Evolutionary conservation across 768 basidiomycete species (phyloP).

Genomic region (Pholiota conissans): DNA sequence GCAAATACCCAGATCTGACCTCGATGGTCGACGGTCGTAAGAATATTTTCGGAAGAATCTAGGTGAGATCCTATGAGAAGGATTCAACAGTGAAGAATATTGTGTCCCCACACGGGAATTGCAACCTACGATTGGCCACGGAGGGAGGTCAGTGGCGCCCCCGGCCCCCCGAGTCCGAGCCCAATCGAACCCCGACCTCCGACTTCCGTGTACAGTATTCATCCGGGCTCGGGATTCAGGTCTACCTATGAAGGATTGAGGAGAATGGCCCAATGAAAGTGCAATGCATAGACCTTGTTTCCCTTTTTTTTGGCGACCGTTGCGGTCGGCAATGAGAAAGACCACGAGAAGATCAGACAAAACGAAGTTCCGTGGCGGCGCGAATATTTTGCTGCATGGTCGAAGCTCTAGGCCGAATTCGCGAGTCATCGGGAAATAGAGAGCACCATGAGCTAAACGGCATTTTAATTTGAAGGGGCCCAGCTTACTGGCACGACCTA

Average conservation of each 20-base stretch:
- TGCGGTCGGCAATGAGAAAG: too few species aligned
- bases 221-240: not conserved
- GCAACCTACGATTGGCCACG: not conserved
- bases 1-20: not conserved
- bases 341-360: too few species aligned
- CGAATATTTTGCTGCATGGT: too few species aligned
- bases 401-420: not conserved
- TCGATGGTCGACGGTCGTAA: not conserved
- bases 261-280: not conserved
- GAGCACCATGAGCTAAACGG: not conserved
- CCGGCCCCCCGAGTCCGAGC: too few species aligned
- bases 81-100: not conserved
- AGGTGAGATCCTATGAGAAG: not conserved
- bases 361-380: not conserved
- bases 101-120: not conserved
- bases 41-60: not conserved
- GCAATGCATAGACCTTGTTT: not conserved
- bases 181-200: not conserved
- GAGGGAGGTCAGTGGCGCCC: not conserved
- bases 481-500: not conserved
- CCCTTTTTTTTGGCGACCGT: too few species aligned
- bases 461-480: not conserved
- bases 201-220: not conserved
- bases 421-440: not conserved
- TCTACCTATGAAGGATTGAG: not conserved